phyloP scores from a whole-genome alignment of 148 eudicot genomes.

The Cornus florida region DNA sequence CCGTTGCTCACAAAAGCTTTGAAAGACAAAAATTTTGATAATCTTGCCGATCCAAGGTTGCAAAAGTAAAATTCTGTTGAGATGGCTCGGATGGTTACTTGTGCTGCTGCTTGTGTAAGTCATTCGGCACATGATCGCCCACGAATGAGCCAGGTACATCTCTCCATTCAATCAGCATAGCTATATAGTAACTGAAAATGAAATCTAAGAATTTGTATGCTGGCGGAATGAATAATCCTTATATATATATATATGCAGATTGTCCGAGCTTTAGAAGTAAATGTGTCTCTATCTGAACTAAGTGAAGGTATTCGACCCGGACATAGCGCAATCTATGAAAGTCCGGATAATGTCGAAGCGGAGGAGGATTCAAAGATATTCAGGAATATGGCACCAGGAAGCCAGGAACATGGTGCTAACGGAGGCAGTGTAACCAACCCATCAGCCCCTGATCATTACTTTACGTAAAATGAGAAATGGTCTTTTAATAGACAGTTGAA shows the following conservation, averaged over 20 bases:
- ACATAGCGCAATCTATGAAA: slow-evolving; percentile 43
- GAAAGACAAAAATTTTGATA: slow-evolving; percentile 46
- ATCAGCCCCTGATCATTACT: too few relatives aligned
- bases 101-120: slow-evolving; percentile 79
- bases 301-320: slow-evolving; percentile 46
- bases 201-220: too few relatives aligned
- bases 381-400: slow-evolving; percentile 62
- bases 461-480: too few relatives aligned
- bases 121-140: slow-evolving; percentile 70
- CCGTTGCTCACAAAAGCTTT: slow-evolving; percentile 67
- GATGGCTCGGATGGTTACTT: slow-evolving; percentile 71
- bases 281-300: slow-evolving; percentile 57
- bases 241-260: slow-evolving; percentile 39
- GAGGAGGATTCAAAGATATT: slow-evolving; percentile 60
- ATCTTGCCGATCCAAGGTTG: slow-evolving; percentile 62
- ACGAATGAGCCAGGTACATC: slow-evolving; percentile 61
- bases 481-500: too few relatives aligned
- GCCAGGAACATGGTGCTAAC: slow-evolving; percentile 44
- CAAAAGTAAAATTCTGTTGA: slow-evolving; percentile 42
- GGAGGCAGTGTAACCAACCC: slow-evolving; percentile 54
- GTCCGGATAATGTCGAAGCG: slow-evolving; percentile 61
- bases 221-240: too few relatives aligned
- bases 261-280: slow-evolving; percentile 76
- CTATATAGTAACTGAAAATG: too few relatives aligned
- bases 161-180: neutral